These are phyloP conservation scores for Emericellopsis atlantica DNA, from an alignment of 2,329 filamentous ascomycete species.

Conservation along the genomic window DNA sequence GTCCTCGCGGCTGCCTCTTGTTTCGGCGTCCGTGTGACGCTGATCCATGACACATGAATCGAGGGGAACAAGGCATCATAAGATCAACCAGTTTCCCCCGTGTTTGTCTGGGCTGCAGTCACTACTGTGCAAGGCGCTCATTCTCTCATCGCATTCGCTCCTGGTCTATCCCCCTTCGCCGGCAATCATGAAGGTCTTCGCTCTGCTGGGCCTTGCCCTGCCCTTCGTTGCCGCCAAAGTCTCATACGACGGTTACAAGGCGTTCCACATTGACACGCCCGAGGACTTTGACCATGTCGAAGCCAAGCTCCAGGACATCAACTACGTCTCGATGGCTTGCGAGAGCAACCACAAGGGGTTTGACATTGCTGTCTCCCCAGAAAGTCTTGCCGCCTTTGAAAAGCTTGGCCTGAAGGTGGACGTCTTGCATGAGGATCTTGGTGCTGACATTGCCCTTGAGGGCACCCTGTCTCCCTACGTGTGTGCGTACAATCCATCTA, in stretches of 20 bases:
- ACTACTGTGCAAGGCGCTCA: too few relatives aligned
- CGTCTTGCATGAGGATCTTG: slow-evolving; percentile 26
- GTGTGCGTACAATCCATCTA: slow-evolving; percentile 7
- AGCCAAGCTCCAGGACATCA: slow-evolving; percentile 11
- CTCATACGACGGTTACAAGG: slow-evolving; percentile 30
- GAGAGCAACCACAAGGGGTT: slow-evolving; percentile 8
- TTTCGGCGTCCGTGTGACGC: background rate
- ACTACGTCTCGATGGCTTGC: slow-evolving; percentile 21
- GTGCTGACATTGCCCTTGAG: slow-evolving; percentile 22
- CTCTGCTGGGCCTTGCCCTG: slow-evolving; percentile 2
- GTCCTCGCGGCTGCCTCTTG: background rate
- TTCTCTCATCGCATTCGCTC: background rate
- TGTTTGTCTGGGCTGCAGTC: too few relatives aligned
- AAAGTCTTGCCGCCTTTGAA: slow-evolving; percentile 18
- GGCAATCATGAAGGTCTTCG: background rate
- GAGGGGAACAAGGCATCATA: too few relatives aligned
- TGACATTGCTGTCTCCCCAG: slow-evolving; percentile 26
- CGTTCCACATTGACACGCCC: slow-evolving; percentile 26
- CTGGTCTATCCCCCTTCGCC: background rate
- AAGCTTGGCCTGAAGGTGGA: slow-evolving; percentile 16
- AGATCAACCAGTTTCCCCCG: too few relatives aligned
- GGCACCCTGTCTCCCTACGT: slow-evolving; percentile 14
- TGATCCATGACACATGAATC: too few relatives aligned
- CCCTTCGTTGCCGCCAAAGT: slow-evolving; percentile 30
- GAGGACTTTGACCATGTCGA: slow-evolving; percentile 17